Conservation (phyloP, 768 basidiomycete species). For the Lentinula sp. region DNA sequence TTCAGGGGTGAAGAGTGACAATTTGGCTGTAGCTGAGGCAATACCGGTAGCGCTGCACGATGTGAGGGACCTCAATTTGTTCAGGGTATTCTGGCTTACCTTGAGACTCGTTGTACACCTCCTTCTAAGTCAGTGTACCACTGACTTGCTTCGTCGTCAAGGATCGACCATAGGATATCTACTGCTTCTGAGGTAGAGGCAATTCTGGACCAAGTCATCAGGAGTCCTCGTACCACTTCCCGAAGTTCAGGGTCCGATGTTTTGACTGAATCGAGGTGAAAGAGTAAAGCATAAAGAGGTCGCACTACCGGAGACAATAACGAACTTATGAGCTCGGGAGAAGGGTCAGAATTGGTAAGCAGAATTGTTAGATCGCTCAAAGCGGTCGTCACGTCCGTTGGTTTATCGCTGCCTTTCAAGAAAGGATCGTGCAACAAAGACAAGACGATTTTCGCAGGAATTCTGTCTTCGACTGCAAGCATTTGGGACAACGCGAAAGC, state of each 20-base stretch:
- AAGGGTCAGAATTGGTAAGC: slow-evolving; percentile 73
- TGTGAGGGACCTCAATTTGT: slow-evolving; percentile 3
- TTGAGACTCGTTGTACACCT: slow-evolving; percentile 32
- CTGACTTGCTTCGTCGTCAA: slow-evolving; percentile 39
- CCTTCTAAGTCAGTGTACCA: slow-evolving; percentile 59
- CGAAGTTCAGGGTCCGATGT: slow-evolving; percentile 60
- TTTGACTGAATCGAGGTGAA: slow-evolving; percentile 45
- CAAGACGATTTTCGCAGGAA: slow-evolving; percentile 28
- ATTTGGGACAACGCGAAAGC: slow-evolving; percentile 68
- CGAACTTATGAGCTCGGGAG: slow-evolving; percentile 55
- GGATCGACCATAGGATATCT: slow-evolving; percentile 52
- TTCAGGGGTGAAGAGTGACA: slow-evolving; percentile 48
- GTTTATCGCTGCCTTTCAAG: slow-evolving; percentile 12
- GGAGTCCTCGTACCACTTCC: slow-evolving; percentile 51
- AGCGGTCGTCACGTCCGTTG: slow-evolving; percentile 15
- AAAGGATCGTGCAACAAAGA: slow-evolving; percentile 49
- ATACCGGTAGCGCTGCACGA: neutral
- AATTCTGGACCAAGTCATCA: slow-evolving; percentile 74
- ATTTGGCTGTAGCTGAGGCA: slow-evolving; percentile 18
- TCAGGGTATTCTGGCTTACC: slow-evolving; percentile 28
- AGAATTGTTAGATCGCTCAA: slow-evolving; percentile 50
- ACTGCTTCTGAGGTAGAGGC: slow-evolving; percentile 46
- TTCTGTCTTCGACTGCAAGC: slow-evolving; percentile 31
- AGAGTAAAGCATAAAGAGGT: slow-evolving; percentile 58
- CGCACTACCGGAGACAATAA: slow-evolving; percentile 66